Percentiles rank a stretch among this genome's conserved stretches.
Evolutionary conservation across 306 rosid genomes (phyloP).

Genomic region (Prunus fruticosa): DNA sequence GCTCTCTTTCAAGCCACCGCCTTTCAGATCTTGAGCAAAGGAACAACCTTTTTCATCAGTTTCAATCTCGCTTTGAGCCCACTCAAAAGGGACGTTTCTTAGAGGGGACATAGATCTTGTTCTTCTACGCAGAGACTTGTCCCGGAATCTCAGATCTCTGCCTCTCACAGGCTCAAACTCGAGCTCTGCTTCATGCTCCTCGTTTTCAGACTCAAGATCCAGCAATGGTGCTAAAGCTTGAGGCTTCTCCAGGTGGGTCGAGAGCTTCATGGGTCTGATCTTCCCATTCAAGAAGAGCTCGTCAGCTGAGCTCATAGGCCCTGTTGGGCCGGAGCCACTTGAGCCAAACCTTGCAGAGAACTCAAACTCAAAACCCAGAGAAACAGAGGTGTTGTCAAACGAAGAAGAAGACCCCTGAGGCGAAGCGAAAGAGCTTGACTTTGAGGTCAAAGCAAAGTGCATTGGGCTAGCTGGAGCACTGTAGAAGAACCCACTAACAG

Average conservation of each 20-base stretch:
- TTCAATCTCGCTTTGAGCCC: slow-evolving; percentile 41
- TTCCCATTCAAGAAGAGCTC: slow-evolving; percentile 88
- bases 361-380: slow-evolving; percentile 70
- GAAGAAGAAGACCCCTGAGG: slow-evolving; percentile 10
- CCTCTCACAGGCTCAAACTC: slow-evolving; percentile 48
- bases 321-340: slow-evolving; percentile 33
- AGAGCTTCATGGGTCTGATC: slow-evolving; percentile 96
- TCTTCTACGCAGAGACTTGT: slow-evolving; percentile 68
- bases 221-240: slow-evolving; percentile 68
- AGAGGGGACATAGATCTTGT: slow-evolving; percentile 95
- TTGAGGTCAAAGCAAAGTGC: slow-evolving; percentile 62
- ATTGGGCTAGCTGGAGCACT: slow-evolving; percentile 96
- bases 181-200: slow-evolving; percentile 20
- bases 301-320: slow-evolving; percentile 90
- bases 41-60: background rate
- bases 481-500: slow-evolving; percentile 64
- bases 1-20: background rate
- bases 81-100: slow-evolving; percentile 47
- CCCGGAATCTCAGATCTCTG: slow-evolving; percentile 75
- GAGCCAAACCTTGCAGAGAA: slow-evolving; percentile 73
- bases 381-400: slow-evolving; percentile 21
- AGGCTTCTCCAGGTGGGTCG: slow-evolving; percentile 72
- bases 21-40: background rate
- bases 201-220: slow-evolving; percentile 64
- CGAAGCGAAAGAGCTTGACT: slow-evolving; percentile 11